Evolutionary conservation across 352 stramenopile species (phyloP).

Genomic region (Plasmopara halstedii): DNA sequence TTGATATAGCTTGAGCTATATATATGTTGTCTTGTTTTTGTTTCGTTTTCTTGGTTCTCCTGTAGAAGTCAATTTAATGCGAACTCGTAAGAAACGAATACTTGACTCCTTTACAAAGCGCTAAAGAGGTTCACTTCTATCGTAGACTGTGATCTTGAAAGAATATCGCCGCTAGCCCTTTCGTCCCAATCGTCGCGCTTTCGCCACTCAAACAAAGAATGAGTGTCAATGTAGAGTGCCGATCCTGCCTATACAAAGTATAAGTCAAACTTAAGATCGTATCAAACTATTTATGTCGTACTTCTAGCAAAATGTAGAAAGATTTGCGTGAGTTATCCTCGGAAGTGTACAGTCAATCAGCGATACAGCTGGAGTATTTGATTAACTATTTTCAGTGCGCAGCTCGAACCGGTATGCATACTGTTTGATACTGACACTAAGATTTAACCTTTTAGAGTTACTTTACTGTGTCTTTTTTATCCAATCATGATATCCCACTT

Average conservation of each 20-base stretch:
- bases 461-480: no score
- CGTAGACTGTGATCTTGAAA: constrained; percentile 3
- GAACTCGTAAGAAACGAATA: neutral
- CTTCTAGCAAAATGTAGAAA: neutral
- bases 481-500: no score
- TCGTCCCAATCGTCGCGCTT: constrained; percentile 8
- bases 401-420: no score
- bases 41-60: constrained; percentile 5
- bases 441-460: no score
- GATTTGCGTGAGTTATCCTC: neutral
- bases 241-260: neutral
- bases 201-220: constrained; percentile 17
- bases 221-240: neutral
- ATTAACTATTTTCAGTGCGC: no score
- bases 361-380: no score
- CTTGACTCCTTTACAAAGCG: neutral
- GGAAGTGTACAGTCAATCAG: no score
- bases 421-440: no score
- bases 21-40: constrained; percentile 15
- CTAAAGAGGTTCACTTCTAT: neutral
- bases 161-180: constrained; percentile 9
- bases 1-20: constrained; percentile 2
- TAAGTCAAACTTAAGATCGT: constrained; percentile 12
- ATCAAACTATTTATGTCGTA: neutral
- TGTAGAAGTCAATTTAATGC: neutral